Evolutionary conservation across 2,329 filamentous ascomycete genomes (phyloP), one percentile per base, ranked within the genome.

Genomic region (Ceratocystis diversiconidia): DNA sequence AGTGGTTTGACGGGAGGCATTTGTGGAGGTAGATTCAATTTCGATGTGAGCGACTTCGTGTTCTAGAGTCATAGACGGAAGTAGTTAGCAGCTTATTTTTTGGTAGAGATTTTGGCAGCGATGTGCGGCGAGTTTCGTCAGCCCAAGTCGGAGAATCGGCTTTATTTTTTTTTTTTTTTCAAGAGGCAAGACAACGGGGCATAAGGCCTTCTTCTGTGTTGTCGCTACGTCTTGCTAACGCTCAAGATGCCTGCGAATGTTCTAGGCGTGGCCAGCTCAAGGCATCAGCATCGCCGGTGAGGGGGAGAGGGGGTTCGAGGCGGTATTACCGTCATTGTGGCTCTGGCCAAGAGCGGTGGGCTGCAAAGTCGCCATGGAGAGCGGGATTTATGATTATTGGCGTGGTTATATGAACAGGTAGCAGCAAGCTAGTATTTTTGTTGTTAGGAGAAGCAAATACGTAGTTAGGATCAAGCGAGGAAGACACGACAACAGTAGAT

Each of bases 1-100:
- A 19, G 60, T 63, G n/a, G 65, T 62, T 44, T 66, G 59, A 50
- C 60, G 60, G 28, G 60, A 66, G n/a, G 65, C 65, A 66, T 59
- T 52, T 10, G 62, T 50, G 22, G 62, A 59, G 17, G 62, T 36
- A 15, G 62, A 64, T 59, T 59, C 55, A 8, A 59, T 59, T 44
- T 64, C 62, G 50, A 64, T 41, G 17, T 64, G 62, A 57, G 62
- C 41, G 52, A 64, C 48, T 57, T 64, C 62, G 32, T 48, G 50
- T 55, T 50, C 62, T 64, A 44, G 22, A 59, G 25, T 19, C 30
- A 28, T 41, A 52, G 48, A 64, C 36, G 62, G 15, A 64, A 25
- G 36, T 28, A 64, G 48, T 41, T 64, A 55, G 50, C 46, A 55
- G 36, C 41, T 48, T 55, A 36, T 64, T 64, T 64, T 64, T 64